Evolutionary conservation across 306 rosid genomes (phyloP).

Genomic region (Lathyrus aphaca): DNA sequence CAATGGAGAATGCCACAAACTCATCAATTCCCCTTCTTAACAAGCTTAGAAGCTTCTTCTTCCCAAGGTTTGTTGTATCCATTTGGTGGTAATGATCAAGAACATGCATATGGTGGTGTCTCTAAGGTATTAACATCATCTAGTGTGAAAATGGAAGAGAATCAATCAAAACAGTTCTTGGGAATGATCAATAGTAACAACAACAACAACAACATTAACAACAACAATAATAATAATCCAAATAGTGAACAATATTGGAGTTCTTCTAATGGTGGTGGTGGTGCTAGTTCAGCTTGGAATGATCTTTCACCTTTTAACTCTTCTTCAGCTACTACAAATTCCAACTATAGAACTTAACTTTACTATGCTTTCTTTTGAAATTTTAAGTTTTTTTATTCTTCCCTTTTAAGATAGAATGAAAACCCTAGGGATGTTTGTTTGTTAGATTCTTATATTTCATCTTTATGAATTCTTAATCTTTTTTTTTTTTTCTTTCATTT

Average conservation of each 20-base stretch:
- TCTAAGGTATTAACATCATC: constrained; percentile 51
- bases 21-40: constrained; percentile 64
- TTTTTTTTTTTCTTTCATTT: neutral
- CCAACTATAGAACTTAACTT: constrained; percentile 38
- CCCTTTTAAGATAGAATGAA: constrained; percentile 27
- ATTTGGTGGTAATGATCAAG: constrained; percentile 38
- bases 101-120: constrained; percentile 21
- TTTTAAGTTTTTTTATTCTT: constrained; percentile 31
- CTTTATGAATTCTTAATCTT: constrained; percentile 9
- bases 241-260: constrained; percentile 62
- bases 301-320: constrained; percentile 66
- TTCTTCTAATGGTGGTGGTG: constrained; percentile 40
- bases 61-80: constrained; percentile 50
- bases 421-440: constrained; percentile 64
- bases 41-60: constrained; percentile 58
- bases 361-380: constrained; percentile 35
- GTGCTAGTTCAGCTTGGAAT: constrained; percentile 56
- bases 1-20: constrained; percentile 69
- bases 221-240: constrained; percentile 10
- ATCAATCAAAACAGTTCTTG: constrained; percentile 59
- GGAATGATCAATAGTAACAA: constrained; percentile 40
- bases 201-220: constrained; percentile 4
- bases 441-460: neutral
- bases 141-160: constrained; percentile 66
- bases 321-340: constrained; percentile 56